A percentile compares a stretch with the other conserved stretches of the same genome.
These are phyloP conservation scores for Blastomyces percursus DNA, from an alignment of 2,329 filamentous ascomycete species.

Conservation along the genomic window DNA sequence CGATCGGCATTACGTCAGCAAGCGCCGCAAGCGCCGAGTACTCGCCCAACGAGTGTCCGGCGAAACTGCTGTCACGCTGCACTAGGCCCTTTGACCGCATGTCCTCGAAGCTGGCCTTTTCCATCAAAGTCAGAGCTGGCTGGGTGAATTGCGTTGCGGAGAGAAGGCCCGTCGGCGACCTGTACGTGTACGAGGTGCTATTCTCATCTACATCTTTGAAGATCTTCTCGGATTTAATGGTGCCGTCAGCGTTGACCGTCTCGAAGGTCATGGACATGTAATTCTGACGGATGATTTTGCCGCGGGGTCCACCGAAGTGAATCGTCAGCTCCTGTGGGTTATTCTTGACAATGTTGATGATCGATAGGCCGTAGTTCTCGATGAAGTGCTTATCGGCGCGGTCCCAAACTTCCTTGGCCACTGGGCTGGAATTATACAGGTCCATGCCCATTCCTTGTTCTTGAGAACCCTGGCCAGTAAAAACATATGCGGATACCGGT, in stretches of 20 bases:
- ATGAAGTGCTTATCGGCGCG: constrained; percentile 95
- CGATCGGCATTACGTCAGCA: constrained; percentile 99
- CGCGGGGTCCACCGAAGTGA: constrained; percentile 91
- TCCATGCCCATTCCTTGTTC: constrained; percentile 99
- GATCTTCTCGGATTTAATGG: constrained; percentile 96
- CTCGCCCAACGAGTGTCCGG: constrained; percentile 94
- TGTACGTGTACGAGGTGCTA: constrained; percentile 93
- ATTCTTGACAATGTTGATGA: constrained; percentile 98
- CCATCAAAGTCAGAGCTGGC: constrained; percentile 94
- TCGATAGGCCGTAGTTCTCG: constrained; percentile 97
- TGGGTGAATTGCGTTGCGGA: constrained; percentile 99
- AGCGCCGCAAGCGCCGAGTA: constrained; percentile 94
- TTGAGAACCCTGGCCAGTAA: constrained; percentile 96
- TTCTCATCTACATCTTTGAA: constrained; percentile 95
- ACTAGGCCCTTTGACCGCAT: constrained; percentile 97
- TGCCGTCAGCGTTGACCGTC: constrained; percentile 83
- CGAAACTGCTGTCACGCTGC: constrained; percentile 91
- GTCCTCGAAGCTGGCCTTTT: constrained; percentile 98
- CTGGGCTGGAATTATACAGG: constrained; percentile 81
- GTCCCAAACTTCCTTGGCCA: constrained; percentile 97
- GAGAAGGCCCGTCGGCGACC: constrained; percentile 83
- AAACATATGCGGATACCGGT: constrained; percentile 91
- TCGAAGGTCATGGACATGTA: constrained; percentile 99
- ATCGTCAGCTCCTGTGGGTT: constrained; percentile 98
- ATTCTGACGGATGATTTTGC: constrained; percentile 95